These are phyloP conservation scores for Rhodosporidiobolus sp. DNA, from an alignment of 768 basidiomycete species.

Conservation along the genomic window DNA sequence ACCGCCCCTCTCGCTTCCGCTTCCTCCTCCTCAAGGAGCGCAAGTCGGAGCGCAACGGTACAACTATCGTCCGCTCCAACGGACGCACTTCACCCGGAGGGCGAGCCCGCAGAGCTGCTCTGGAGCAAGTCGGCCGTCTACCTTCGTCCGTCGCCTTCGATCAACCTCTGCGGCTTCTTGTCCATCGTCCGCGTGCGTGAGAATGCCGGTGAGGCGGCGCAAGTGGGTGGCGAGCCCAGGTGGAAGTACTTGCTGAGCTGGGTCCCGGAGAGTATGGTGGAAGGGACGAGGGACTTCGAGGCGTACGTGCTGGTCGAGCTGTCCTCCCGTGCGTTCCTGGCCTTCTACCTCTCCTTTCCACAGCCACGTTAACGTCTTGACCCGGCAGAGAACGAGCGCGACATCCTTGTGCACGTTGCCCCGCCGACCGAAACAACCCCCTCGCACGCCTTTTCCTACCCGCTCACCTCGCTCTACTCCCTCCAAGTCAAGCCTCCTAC, in stretches of 20 bases:
- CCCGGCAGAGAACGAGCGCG: conserved; percentile 24
- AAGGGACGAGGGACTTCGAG: conserved; percentile 63
- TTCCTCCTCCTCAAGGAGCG: too few species aligned
- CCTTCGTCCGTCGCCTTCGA: conserved; percentile 87
- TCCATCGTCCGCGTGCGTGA: conserved; percentile 63
- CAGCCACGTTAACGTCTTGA: conserved; percentile 2
- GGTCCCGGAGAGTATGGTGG: conserved; percentile 80
- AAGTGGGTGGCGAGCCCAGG: conserved; percentile 49
- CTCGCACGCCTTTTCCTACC: conserved; percentile 51
- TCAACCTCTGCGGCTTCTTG: conserved; percentile 90
- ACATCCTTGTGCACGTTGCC: conserved; percentile 41
- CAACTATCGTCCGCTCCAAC: too few species aligned
- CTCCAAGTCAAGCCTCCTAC: conserved; percentile 45
- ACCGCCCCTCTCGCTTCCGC: too few species aligned
- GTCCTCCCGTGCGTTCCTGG: conserved; percentile 46
- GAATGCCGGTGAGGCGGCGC: conserved; percentile 55
- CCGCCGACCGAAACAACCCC: conserved; percentile 63
- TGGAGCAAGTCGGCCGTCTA: conserved; percentile 81
- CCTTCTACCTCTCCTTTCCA: conserved; percentile 27
- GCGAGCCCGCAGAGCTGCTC: conserved; percentile 16
- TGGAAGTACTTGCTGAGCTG: conserved; percentile 73
- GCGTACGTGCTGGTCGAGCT: conserved; percentile 82
- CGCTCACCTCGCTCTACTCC: conserved; percentile 45
- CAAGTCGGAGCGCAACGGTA: too few species aligned
- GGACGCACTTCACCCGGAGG: not conserved